Evolutionary conservation across 768 basidiomycete genomes (phyloP).

Genomic region (Collybiopsis confluens): DNA sequence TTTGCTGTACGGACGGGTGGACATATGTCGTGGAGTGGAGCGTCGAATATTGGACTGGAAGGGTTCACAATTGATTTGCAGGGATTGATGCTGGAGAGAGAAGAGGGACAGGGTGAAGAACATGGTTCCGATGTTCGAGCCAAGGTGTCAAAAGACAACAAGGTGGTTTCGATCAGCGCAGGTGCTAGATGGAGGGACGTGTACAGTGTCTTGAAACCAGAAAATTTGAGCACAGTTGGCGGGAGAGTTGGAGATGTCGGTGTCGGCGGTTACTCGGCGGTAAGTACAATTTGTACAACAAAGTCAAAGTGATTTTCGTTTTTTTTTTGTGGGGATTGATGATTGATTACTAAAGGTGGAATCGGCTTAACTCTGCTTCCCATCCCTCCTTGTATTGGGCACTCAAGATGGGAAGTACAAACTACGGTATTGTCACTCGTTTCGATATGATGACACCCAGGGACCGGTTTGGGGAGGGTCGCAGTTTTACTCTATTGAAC

Average conservation of each 20-base stretch:
- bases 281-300: too few relatives aligned
- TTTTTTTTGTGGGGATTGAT: too few relatives aligned
- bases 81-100: too few relatives aligned
- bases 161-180: background rate
- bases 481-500: conserved; percentile 4
- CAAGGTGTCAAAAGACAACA: background rate
- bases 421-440: conserved; percentile 18
- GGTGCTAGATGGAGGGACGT: background rate
- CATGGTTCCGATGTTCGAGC: background rate
- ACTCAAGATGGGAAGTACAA: conserved; percentile 16
- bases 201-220: background rate
- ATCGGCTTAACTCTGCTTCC: conserved; percentile 8
- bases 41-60: background rate
- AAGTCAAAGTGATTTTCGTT: background rate
- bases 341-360: conserved; percentile 14
- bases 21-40: background rate
- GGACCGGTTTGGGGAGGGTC: conserved; percentile 10
- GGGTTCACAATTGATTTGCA: background rate
- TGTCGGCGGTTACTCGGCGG: background rate
- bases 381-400: conserved; percentile 15
- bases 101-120: too few relatives aligned
- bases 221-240: background rate
- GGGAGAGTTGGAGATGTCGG: background rate
- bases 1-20: background rate
- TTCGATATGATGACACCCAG: conserved; percentile 15